These are phyloP conservation scores for Fusarium abutilonis DNA, from an alignment of 2,329 filamentous ascomycete genomes.

Conservation along the genomic window DNA sequence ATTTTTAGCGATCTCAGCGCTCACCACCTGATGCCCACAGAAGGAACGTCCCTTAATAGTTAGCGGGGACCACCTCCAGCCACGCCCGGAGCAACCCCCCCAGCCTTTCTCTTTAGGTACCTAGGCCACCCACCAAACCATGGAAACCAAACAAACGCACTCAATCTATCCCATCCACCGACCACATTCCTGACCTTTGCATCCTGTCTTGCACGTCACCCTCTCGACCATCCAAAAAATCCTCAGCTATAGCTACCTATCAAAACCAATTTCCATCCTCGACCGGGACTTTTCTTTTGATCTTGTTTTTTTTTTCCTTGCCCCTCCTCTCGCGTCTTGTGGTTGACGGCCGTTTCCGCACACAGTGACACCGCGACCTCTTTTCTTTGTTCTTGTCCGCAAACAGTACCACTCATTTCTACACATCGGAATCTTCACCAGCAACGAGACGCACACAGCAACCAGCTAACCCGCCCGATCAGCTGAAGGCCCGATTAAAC, in stretches of 20 bases:
- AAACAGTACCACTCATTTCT: constrained; percentile 24
- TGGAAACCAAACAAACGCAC: constrained; percentile 37
- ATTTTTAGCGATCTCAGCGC: constrained; percentile 22
- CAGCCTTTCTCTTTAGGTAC: constrained; percentile 47
- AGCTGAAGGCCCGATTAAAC: constrained; percentile 17
- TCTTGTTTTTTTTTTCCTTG: constrained; percentile 21
- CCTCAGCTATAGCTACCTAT: constrained; percentile 24
- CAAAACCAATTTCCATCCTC: constrained; percentile 24
- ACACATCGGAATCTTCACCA: constrained; percentile 22
- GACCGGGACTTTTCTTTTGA: constrained; percentile 14
- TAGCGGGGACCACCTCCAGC: constrained; percentile 46
- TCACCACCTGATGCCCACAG: constrained; percentile 30
- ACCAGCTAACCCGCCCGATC: constrained; percentile 18
- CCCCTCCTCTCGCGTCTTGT: constrained; percentile 10
- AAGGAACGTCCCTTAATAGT: constrained; percentile 38
- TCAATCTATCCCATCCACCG: constrained; percentile 35
- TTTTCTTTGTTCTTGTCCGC: constrained; percentile 27
- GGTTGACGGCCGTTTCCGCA: neutral
- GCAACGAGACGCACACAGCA: constrained; percentile 16
- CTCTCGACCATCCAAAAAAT: constrained; percentile 31
- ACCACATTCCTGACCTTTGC: constrained; percentile 45
- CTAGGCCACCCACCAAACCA: constrained; percentile 28
- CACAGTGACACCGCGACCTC: constrained; percentile 23
- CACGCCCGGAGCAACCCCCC: constrained; percentile 44
- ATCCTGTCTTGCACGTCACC: constrained; percentile 45